Conservation (phyloP, 352 stramenopile species). For the Pythium aquatile region DNA sequence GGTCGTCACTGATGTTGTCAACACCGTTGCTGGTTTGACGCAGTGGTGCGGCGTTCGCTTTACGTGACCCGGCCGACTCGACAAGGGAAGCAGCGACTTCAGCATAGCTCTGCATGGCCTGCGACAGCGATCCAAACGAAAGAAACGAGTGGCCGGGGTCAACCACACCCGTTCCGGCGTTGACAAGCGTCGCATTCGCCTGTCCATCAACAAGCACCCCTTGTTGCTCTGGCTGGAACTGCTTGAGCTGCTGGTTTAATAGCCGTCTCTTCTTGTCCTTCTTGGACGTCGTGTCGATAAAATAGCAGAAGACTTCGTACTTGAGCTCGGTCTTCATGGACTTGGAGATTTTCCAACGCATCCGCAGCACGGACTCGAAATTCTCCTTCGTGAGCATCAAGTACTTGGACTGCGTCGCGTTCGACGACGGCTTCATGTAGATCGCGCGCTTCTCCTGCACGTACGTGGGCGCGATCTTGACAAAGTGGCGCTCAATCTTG, state of each 20-base stretch:
- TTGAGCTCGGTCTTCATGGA: conserved; percentile 82
- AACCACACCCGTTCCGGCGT: background rate
- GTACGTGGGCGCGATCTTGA: conserved; percentile 58
- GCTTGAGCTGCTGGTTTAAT: conserved; percentile 35
- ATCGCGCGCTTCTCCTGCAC: conserved; percentile 63
- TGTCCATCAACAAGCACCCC: conserved; percentile 21
- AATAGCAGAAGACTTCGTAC: conserved; percentile 82
- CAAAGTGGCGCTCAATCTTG: conserved; percentile 72
- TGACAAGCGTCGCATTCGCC: background rate
- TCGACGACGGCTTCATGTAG: conserved; percentile 74
- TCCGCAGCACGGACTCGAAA: conserved; percentile 61
- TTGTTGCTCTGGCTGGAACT: conserved; percentile 42
- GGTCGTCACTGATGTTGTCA: conserved; percentile 29
- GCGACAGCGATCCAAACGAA: conserved; percentile 12
- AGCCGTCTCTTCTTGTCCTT: conserved; percentile 65
- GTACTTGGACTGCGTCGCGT: conserved; percentile 81
- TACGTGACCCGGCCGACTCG: conserved; percentile 13
- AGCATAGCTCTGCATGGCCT: conserved; percentile 22
- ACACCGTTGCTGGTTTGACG: conserved; percentile 14
- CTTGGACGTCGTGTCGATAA: conserved; percentile 63
- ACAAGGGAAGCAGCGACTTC: conserved; percentile 25
- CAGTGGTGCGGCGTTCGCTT: background rate
- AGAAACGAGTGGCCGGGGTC: conserved; percentile 21
- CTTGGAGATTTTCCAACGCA: conserved; percentile 75
- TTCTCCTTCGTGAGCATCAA: conserved; percentile 70